Conservation (phyloP, 2,329 filamentous ascomycete genomes). For the Aurifilum marmelostoma region DNA sequence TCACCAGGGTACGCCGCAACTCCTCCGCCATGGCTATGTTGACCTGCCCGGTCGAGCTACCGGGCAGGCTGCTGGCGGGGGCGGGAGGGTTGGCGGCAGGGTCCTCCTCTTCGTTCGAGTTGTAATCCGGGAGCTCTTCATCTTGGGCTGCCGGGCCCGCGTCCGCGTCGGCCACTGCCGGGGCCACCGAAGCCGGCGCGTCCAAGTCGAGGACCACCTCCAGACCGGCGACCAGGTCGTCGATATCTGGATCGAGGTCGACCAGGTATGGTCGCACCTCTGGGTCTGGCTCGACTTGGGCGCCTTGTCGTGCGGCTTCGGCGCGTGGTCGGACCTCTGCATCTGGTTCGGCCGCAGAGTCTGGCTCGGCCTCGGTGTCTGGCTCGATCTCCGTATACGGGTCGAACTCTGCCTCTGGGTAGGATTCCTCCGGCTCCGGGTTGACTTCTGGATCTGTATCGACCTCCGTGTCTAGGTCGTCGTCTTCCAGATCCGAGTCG, state of each 20-base stretch:
- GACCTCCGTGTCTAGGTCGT: too few species aligned
- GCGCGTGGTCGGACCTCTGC: neutral
- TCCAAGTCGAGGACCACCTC: neutral
- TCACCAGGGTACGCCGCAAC: neutral
- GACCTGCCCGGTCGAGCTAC: neutral
- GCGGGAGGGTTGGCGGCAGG: neutral
- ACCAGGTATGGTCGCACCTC: neutral
- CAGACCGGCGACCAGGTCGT: neutral
- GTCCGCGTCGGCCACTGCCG: neutral
- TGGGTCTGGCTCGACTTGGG: neutral
- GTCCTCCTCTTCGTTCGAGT: neutral
- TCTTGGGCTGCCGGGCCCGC: neutral
- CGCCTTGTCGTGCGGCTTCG: neutral
- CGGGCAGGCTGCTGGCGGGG: neutral
- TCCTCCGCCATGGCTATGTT: neutral
- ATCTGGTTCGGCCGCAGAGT: neutral
- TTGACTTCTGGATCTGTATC: neutral
- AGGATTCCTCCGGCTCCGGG: neutral
- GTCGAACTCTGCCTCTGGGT: neutral
- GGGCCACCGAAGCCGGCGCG: neutral
- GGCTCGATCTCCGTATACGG: neutral
- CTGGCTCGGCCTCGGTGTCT: neutral
- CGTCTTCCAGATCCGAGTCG: neutral
- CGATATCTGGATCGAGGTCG: neutral
- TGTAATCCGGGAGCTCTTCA: neutral